Percentiles rank a stretch among this genome's conserved stretches.
These are phyloP conservation scores for Chytriomyces sp. DNA, from an alignment of 192 early-diverging fungal species.

Conservation along the genomic window DNA sequence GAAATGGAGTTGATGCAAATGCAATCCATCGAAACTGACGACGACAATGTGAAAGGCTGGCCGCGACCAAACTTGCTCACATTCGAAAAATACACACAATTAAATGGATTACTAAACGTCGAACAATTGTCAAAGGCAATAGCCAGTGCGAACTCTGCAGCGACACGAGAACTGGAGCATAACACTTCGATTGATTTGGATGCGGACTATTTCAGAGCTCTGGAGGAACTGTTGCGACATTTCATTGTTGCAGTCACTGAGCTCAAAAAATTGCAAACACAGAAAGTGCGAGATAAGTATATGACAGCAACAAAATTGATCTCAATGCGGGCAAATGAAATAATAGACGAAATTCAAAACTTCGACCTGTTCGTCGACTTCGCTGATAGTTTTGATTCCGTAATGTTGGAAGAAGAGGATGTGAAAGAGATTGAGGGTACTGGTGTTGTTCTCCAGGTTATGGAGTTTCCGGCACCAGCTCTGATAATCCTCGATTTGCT, in stretches of 20 bases:
- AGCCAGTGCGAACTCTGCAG: neutral
- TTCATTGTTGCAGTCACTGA: constrained; percentile 49
- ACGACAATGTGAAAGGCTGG: constrained; percentile 26
- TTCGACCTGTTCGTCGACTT: constrained; percentile 50
- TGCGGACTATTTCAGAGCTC: constrained; percentile 36
- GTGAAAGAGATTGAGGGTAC: constrained; percentile 25
- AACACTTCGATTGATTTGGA: neutral
- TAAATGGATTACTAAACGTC: constrained; percentile 47
- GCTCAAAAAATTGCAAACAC: constrained; percentile 37
- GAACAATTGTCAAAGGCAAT: constrained; percentile 48
- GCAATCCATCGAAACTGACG: neutral
- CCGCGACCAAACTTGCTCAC: constrained; percentile 28
- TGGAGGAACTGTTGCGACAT: constrained; percentile 41
- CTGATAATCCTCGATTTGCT: constrained; percentile 33
- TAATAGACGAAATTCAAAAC: constrained; percentile 44
- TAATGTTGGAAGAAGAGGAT: constrained; percentile 40
- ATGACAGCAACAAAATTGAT: constrained; percentile 42
- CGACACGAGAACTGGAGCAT: neutral
- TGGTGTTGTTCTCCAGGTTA: constrained; percentile 21
- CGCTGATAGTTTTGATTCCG: constrained; percentile 36
- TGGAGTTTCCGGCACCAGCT: constrained; percentile 35
- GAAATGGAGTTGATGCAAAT: neutral
- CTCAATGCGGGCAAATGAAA: constrained; percentile 33
- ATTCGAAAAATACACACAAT: constrained; percentile 49
- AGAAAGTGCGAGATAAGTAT: constrained; percentile 46